A percentile compares a stretch with the other conserved stretches of the same genome.
Evolutionary conservation across 106 monocot species (phyloP).

Genomic region (Acorus gramineus): DNA sequence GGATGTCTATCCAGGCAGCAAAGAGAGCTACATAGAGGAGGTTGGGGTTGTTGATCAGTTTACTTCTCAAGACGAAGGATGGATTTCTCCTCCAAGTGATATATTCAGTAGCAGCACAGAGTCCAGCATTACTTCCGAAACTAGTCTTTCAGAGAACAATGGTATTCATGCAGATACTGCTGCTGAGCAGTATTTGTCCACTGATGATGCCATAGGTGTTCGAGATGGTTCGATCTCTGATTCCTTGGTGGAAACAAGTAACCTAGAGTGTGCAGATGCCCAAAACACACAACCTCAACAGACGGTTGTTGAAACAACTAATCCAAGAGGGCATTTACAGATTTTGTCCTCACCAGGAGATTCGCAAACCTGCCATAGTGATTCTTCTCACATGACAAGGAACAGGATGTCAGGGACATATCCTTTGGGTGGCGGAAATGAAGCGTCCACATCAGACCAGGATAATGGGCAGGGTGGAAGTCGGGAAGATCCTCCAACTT

Average conservation of each 20-base stretch:
- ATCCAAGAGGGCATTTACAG: constrained; percentile 11
- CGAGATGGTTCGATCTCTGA: neutral
- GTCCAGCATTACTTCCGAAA: constrained; percentile 29
- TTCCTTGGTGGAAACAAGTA: constrained; percentile 3
- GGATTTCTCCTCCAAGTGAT: constrained; percentile 79
- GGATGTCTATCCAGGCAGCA: constrained; percentile 11
- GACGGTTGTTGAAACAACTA: neutral
- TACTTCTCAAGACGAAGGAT: constrained; percentile 50
- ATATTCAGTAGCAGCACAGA: constrained; percentile 59
- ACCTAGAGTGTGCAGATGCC: constrained; percentile 5
- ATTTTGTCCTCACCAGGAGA: constrained; percentile 17
- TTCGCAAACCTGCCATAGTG: constrained; percentile 1
- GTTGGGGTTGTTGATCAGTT: constrained; percentile 4
- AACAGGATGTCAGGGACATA: constrained; percentile 12
- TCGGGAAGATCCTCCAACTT: constrained; percentile 18
- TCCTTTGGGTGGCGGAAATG: constrained; percentile 11
- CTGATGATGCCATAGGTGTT: constrained; percentile 4
- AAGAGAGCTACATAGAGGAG: constrained; percentile 16
- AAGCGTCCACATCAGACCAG: constrained; percentile 13
- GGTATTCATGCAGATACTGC: neutral
- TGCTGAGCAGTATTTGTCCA: constrained; percentile 9
- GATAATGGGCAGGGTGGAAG: constrained; percentile 16
- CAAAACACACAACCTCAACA: constrained; percentile 11
- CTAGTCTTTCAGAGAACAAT: constrained; percentile 18
- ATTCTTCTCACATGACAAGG: constrained; percentile 2